Conservation (phyloP, 768 basidiomycete genomes). For the Leucocoprinus birnbaumii region DNA sequence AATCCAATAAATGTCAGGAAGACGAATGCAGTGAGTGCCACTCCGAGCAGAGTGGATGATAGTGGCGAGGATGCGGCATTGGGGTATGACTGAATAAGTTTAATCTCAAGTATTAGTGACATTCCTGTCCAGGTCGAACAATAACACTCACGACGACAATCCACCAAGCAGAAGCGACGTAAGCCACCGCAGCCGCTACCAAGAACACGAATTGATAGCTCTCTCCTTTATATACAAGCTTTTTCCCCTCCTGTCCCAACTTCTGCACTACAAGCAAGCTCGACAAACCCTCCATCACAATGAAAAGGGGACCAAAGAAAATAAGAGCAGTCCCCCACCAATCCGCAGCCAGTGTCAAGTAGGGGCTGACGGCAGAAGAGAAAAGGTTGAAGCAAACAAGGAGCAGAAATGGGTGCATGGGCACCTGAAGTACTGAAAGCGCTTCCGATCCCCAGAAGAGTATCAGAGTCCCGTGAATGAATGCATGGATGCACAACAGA, state of each 20-base stretch:
- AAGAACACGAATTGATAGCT: conserved; percentile 74
- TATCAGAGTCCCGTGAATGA: conserved; percentile 79
- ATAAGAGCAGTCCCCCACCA: conserved; percentile 76
- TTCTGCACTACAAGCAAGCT: conserved; percentile 82
- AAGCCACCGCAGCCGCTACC: conserved; percentile 73
- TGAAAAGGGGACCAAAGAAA: conserved; percentile 74
- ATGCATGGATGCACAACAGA: conserved; percentile 69
- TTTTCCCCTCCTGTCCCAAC: conserved; percentile 74
- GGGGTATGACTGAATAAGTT: conserved; percentile 75
- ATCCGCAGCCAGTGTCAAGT: conserved; percentile 50
- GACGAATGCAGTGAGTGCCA: conserved; percentile 82
- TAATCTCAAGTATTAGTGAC: conserved; percentile 14
- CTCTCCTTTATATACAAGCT: conserved; percentile 67
- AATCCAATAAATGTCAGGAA: conserved; percentile 94
- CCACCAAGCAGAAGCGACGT: conserved; percentile 85
- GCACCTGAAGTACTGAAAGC: conserved; percentile 77
- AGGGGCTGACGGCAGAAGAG: conserved; percentile 59
- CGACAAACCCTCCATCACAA: conserved; percentile 81
- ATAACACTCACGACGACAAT: conserved; percentile 65
- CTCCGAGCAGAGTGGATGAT: conserved; percentile 86
- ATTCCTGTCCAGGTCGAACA: background rate
- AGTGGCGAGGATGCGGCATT: conserved; percentile 80
- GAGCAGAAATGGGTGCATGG: conserved; percentile 83
- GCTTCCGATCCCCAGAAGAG: conserved; percentile 69
- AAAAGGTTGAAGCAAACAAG: conserved; percentile 87